Percentiles rank a stretch among this genome's conserved stretches.
Evolutionary conservation across 371 early-diverging fungal species (phyloP).

Genomic region (Rhizopus arrhizus): DNA sequence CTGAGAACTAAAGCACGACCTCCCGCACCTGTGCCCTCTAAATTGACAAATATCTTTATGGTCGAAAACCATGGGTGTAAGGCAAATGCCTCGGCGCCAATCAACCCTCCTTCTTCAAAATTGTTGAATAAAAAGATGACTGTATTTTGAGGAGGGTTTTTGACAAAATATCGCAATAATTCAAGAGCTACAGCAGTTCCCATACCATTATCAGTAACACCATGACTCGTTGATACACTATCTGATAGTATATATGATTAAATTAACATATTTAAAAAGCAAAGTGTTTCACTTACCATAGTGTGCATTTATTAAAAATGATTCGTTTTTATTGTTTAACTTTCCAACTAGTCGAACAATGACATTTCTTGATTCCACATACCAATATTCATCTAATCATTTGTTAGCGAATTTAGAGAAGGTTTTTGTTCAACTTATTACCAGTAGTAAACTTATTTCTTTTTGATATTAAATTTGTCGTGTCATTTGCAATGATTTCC

Average conservation of each 20-base stretch:
- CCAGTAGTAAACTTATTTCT: slow-evolving; percentile 37
- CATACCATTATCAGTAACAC: slow-evolving; percentile 84
- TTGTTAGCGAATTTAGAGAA: background rate
- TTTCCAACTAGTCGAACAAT: slow-evolving; percentile 25
- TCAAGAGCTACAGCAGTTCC: slow-evolving; percentile 73
- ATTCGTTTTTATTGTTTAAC: slow-evolving; percentile 35
- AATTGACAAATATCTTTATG: slow-evolving; percentile 77
- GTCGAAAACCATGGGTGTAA: slow-evolving; percentile 73
- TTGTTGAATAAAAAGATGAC: slow-evolving; percentile 84
- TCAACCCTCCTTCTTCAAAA: slow-evolving; percentile 78
- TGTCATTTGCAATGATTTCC: slow-evolving; percentile 50
- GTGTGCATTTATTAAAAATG: slow-evolving; percentile 53
- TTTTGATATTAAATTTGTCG: slow-evolving; percentile 30
- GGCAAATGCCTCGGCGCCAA: slow-evolving; percentile 72
- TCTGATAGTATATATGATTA: slow-evolving; percentile 36
- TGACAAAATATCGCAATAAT: slow-evolving; percentile 60
- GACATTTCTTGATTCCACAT: slow-evolving; percentile 51
- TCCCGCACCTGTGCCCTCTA: slow-evolving; percentile 78
- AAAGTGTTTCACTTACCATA: slow-evolving; percentile 40
- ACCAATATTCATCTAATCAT: slow-evolving; percentile 47
- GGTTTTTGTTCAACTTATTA: slow-evolving; percentile 12
- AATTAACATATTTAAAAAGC: background rate
- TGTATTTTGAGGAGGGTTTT: slow-evolving; percentile 54
- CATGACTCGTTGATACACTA: slow-evolving; percentile 71
- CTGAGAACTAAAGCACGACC: slow-evolving; percentile 73